Conservation (phyloP, 2,329 filamentous ascomycete genomes). For the Stagonosporopsis tanaceti region DNA sequence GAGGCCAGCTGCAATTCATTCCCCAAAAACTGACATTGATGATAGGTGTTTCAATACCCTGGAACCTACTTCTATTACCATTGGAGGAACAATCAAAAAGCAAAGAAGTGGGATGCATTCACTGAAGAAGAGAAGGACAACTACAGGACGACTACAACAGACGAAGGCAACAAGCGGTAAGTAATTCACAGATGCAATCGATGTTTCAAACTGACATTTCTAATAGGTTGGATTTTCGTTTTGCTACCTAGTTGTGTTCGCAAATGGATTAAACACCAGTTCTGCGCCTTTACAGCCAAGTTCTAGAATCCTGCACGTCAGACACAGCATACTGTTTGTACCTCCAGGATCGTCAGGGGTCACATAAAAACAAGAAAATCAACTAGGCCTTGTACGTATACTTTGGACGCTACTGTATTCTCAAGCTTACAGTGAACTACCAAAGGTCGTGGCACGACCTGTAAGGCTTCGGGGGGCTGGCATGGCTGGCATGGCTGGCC, state of each 20-base stretch:
- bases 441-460: too few relatives aligned
- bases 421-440: not conserved
- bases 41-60: constrained; percentile 19
- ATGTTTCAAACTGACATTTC: not conserved
- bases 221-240: constrained; percentile 11
- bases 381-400: not conserved
- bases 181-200: not conserved
- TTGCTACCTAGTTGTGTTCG: not conserved
- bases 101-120: constrained; percentile 50
- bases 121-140: constrained; percentile 42
- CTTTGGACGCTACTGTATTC: not conserved
- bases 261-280: not conserved
- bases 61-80: constrained; percentile 40
- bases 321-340: not conserved
- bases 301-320: too few relatives aligned
- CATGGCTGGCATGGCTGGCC: not conserved
- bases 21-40: constrained; percentile 27
- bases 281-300: not conserved
- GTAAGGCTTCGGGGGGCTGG: not conserved
- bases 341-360: not conserved
- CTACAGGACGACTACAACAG: constrained; percentile 46
- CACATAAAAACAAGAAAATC: not conserved
- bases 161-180: constrained; percentile 47
- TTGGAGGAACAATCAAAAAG: constrained; percentile 34
- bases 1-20: not conserved